Base-by-base conservation (phyloP, 2,329 filamentous ascomycete species). In the Lojkania enalia region DNA sequence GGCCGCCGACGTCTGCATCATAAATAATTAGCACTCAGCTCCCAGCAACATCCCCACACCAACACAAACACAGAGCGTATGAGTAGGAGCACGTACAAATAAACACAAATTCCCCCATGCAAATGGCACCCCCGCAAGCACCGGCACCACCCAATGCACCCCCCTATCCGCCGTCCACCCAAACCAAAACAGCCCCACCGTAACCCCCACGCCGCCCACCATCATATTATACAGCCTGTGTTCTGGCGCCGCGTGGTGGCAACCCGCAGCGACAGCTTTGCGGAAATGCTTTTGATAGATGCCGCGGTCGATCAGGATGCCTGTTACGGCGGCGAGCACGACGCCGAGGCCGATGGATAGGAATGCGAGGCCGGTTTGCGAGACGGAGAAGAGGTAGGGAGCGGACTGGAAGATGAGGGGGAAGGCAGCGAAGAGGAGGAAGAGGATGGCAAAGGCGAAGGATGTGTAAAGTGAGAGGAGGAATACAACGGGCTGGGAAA, bases 21-120 rank as follows among this genome's bases (percentile, higher is more conserved):
- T 1, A 39, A 33, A 15, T 33, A 12, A 33, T 9, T 15, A 16
- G 6, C 16, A n/a, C 23, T 7, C 7, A 27, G 23, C 23, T 7
- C 23, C 7, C n/a, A n/a, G n/a, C 9, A 27, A 27, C n/a, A 27
- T 19, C 14, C n/a, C 13, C 13, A 12, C 15, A n/a, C 18, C 27
- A 3, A 38, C 14, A 33, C 1, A 11, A 21, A 39, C 29, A 21
- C 19, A 20, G 23, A 19, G 7, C 15, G 12, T 11, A 6, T 12
- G 15, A 15, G 15, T 15, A 33, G 30, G 30, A 11, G 15, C 30
- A 64, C 65, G 74, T 72, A 83, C 74, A 53, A 85, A 85, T 2
- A 85, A 69, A 47, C 75, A 80, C 1, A 84, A 63, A 52, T 83
- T 84, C 1, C 81, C 82, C 74, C 78, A 82, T 0, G 78, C 78